Conservation (phyloP, 345 rosid genomes). For the Camelina laxa region DNA sequence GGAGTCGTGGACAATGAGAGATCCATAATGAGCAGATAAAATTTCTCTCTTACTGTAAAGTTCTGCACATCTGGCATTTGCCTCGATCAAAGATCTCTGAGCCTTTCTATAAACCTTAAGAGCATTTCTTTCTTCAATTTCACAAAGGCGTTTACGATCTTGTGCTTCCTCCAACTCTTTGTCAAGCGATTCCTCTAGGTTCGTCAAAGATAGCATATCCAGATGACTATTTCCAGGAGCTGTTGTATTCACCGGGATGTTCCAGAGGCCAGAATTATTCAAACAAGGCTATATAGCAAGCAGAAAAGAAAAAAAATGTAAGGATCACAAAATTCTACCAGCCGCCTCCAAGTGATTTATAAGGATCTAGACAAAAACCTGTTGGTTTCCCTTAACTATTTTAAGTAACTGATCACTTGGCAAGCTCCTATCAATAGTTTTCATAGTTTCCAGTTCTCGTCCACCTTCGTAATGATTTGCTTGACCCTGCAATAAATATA, state of each 20-base stretch:
- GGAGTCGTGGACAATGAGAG: slow-evolving; percentile 68
- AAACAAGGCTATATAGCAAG: slow-evolving; percentile 52
- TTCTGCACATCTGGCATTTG: slow-evolving; percentile 77
- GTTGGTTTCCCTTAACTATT: slow-evolving; percentile 42
- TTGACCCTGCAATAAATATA: slow-evolving; percentile 33
- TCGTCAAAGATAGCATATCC: slow-evolving; percentile 57
- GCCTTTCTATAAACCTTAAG: slow-evolving; percentile 86
- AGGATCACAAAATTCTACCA: slow-evolving; percentile 30
- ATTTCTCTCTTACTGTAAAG: slow-evolving; percentile 80
- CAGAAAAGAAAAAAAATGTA: slow-evolving; percentile 23
- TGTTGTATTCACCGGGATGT: slow-evolving; percentile 46
- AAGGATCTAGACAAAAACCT: slow-evolving; percentile 51
- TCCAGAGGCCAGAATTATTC: slow-evolving; percentile 49
- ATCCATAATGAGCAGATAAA: slow-evolving; percentile 66
- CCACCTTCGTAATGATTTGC: slow-evolving; percentile 30
- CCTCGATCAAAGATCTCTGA: slow-evolving; percentile 85
- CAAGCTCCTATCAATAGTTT: slow-evolving; percentile 41
- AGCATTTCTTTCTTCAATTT: slow-evolving; percentile 95
- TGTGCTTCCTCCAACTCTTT: slow-evolving; percentile 89
- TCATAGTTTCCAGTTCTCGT: slow-evolving; percentile 47
- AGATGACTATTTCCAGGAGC: slow-evolving; percentile 46
- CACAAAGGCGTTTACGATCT: slow-evolving; percentile 65
- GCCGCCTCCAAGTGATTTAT: slow-evolving; percentile 18
- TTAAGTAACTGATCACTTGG: slow-evolving; percentile 48
- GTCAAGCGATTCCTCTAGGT: slow-evolving; percentile 85